Evolutionary conservation across 2,329 filamentous ascomycete species (phyloP).

Genomic region (Myriosclerotinia curreyana): DNA sequence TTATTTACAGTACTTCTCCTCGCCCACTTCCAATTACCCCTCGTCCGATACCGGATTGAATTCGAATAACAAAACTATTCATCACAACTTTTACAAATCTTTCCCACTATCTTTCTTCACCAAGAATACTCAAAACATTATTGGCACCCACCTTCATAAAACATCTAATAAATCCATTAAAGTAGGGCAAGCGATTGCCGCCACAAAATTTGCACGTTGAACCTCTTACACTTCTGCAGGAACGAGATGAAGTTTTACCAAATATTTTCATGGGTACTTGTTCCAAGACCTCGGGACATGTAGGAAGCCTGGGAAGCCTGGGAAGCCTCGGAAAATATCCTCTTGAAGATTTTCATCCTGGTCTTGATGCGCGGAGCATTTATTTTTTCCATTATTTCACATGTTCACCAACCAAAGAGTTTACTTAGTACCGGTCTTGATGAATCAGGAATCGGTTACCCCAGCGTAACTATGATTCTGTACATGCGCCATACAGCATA

Average conservation of each 20-base stretch:
- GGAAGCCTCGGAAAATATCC: not conserved
- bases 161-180: not conserved
- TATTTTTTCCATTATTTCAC: not conserved
- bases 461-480: constrained; percentile 2
- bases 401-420: not conserved
- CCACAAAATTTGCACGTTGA: constrained; percentile 2
- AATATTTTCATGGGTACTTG: constrained; percentile 22
- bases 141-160: constrained; percentile 11
- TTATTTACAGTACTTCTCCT: not conserved
- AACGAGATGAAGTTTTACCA: constrained; percentile 18
- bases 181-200: constrained; percentile 8
- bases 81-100: constrained; percentile 15
- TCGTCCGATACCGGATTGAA: constrained; percentile 12
- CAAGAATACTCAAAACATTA: constrained; percentile 2
- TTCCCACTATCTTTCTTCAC: constrained; percentile 11
- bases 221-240: constrained; percentile 10
- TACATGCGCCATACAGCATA: constrained; percentile 17
- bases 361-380: not conserved
- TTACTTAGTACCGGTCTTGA: too few relatives aligned
- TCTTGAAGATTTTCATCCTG: not conserved
- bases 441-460: not conserved
- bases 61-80: constrained; percentile 1
- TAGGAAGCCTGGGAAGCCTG: constrained; percentile 11
- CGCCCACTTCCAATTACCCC: not conserved
- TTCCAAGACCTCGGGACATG: constrained; percentile 14